phyloP scores from a whole-genome alignment of 345 rosid species.

The Triadica sebifera region DNA sequence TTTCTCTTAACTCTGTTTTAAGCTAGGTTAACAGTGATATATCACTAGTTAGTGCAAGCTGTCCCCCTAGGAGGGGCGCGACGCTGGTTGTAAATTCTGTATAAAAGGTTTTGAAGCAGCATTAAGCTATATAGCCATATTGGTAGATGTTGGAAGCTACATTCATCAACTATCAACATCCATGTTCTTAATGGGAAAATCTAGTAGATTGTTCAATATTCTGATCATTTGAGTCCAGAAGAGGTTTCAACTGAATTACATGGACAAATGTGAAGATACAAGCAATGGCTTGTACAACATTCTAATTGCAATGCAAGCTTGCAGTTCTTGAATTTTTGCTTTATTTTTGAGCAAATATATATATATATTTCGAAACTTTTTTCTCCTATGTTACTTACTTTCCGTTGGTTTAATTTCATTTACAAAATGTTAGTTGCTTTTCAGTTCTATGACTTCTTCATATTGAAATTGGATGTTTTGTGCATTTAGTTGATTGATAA shows the following conservation, averaged over 20 bases:
- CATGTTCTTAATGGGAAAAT: background rate
- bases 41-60: background rate
- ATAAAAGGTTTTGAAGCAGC: background rate
- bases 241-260: background rate
- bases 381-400: background rate
- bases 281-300: background rate
- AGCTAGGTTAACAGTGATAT: background rate
- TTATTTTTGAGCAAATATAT: background rate
- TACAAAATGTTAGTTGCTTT: background rate
- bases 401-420: background rate
- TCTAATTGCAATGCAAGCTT: background rate
- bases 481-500: conserved; percentile 60
- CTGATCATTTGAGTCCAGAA: background rate
- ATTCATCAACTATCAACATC: background rate
- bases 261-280: too few relatives aligned
- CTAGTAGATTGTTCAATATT: background rate
- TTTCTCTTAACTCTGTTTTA: background rate
- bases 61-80: background rate
- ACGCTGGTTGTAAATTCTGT: background rate
- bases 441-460: background rate
- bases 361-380: background rate
- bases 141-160: background rate
- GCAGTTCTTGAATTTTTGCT: background rate
- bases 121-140: background rate
- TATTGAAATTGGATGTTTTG: conserved; percentile 4